phyloP scores from a whole-genome alignment of 805 yeast species.

The Schwanniomyces occidentalis region DNA sequence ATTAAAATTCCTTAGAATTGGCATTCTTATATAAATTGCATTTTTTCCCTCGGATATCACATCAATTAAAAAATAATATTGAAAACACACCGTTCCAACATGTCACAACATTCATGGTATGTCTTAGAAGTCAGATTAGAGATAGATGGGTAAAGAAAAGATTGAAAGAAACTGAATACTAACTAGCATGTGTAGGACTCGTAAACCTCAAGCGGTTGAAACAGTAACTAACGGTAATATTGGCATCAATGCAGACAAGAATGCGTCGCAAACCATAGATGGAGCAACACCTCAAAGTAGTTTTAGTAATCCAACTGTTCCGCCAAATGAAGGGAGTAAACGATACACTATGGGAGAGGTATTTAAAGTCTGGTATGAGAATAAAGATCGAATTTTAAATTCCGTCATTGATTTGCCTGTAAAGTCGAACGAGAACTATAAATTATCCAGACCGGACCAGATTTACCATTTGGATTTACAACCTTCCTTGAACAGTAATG shows the following conservation, averaged over 20 bases:
- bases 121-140: constrained; percentile 2
- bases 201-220: constrained; percentile 6
- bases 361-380: constrained; percentile 50
- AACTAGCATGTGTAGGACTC: constrained; percentile 6
- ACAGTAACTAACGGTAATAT: neutral
- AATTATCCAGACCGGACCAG: constrained; percentile 28
- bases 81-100: too few species aligned
- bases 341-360: constrained; percentile 54
- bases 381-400: constrained; percentile 23
- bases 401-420: constrained; percentile 11
- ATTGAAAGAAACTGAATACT: too few species aligned
- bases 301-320: constrained; percentile 19
- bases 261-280: neutral
- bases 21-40: too few species aligned
- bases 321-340: constrained; percentile 41
- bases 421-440: constrained; percentile 26
- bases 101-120: constrained; percentile 14
- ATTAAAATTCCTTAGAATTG: too few species aligned
- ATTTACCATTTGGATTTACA: constrained; percentile 40
- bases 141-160: too few species aligned
- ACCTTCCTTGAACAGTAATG: constrained; percentile 1
- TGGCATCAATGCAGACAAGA: neutral
- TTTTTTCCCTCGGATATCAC: too few species aligned
- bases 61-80: too few species aligned
- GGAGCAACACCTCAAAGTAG: neutral